Base-by-base conservation (phyloP, 495 filamentous ascomycete genomes). In the Tuber magnatum region DNA sequence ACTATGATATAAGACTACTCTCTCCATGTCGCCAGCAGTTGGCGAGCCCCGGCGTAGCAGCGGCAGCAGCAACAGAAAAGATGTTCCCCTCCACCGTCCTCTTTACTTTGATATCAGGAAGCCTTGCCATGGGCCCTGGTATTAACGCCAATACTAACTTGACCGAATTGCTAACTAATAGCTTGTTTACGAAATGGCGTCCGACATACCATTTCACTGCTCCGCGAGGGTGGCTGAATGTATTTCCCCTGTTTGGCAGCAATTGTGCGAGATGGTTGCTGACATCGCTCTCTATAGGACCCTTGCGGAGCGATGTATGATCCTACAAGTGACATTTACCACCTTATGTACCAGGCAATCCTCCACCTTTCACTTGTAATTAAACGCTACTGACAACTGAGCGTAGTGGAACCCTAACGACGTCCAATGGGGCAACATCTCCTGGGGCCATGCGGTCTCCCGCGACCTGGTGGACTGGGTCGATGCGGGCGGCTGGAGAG, bases 291-390 rank as follows among this genome's bases (percentile, higher is more conserved):
- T 32, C 10, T 32, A 20, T 5, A 81, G 44, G 80, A 89, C 44
- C 88, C 88, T 8, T 88, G 87, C 73, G 87, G 86, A 14, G 80
- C 86, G 32, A 85, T 87, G 72, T 89, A 88, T 70, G 87, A 89
- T 76, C 86, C 86, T 22, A 76, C 75, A 28, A 86, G 84, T 9
- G 83, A 85, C 79, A 76, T 69, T 3, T 82, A 81, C 71, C 80
- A 79, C 48, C 80, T 77, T 82, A 65, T 65, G 76, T 78, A 76
- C 35, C 46, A 16, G 20, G 39, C 51, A 35, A n/a, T 68, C 18
- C 8, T 20, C 18, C 74, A 22, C 9, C 35, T 56, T 10, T 0
- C 68, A 70, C 35, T 42, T 20, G 24, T 9, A 6, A 71, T 32
- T 16, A 20, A 14, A 14, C 16, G 24, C 38, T 68, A 4, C 48